phyloP scores from a whole-genome alignment of 2,329 filamentous ascomycete species.

The Exophiala dermatitidis region DNA sequence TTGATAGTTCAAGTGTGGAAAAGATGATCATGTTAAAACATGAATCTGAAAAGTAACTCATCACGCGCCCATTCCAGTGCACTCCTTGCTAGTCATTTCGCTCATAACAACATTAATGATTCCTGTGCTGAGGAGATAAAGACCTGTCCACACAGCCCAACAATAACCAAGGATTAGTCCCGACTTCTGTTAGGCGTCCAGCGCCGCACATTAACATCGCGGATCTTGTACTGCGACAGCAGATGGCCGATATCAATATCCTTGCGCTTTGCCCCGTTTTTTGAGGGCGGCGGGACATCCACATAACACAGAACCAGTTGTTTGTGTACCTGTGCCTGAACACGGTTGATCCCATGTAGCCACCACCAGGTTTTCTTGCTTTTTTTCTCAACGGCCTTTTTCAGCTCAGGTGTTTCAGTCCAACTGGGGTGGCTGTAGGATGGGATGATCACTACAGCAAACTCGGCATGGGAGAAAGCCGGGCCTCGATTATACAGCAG shows the following conservation, averaged over 20 bases:
- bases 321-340: conserved; percentile 84
- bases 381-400: conserved; percentile 45
- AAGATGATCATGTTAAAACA: too few species aligned
- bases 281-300: conserved; percentile 67
- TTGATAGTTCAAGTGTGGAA: too few species aligned
- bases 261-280: conserved; percentile 35
- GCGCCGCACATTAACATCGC: conserved; percentile 72
- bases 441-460: conserved; percentile 76
- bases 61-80: too few species aligned
- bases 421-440: conserved; percentile 71
- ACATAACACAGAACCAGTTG: conserved; percentile 85
- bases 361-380: conserved; percentile 43
- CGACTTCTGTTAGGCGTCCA: conserved; percentile 78
- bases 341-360: conserved; percentile 79
- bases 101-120: too few species aligned
- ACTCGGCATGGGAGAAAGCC: conserved; percentile 91
- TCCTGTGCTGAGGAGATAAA: too few species aligned
- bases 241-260: conserved; percentile 53
- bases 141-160: too few species aligned
- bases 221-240: conserved; percentile 64
- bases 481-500: conserved; percentile 90
- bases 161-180: conserved; percentile 37
- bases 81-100: too few species aligned
- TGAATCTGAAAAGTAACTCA: too few species aligned
- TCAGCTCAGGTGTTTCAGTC: conserved; percentile 45